A percentile compares a stretch with the other conserved stretches of the same genome.
Evolutionary conservation across 257 asterid species (phyloP).

Genomic region (Handroanthus guayacan): DNA sequence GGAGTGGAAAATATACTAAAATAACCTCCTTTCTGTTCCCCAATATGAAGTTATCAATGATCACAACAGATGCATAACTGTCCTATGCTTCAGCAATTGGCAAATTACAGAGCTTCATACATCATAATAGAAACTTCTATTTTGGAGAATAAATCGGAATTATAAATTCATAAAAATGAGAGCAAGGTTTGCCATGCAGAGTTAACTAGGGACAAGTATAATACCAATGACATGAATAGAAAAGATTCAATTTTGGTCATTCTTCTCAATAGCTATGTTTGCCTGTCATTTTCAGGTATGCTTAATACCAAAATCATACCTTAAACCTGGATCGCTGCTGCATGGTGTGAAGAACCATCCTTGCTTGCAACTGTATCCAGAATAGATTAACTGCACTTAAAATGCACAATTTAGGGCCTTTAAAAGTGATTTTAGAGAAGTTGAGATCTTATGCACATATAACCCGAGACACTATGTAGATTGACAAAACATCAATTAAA

Average conservation of each 20-base stretch:
- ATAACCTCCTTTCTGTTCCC: background rate
- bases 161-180: no score
- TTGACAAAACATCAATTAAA: constrained; percentile 4
- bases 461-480: constrained; percentile 11
- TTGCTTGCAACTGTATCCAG: constrained; percentile 94
- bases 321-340: constrained; percentile 85
- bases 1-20: background rate
- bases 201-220: background rate
- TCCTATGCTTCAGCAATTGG: background rate
- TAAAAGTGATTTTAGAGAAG: background rate
- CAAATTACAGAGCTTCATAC: background rate
- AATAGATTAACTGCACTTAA: constrained; percentile 77
- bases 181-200: no score
- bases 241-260: constrained; percentile 3
- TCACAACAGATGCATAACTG: background rate
- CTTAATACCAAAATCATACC: constrained; percentile 48
- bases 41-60: background rate
- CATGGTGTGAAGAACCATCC: constrained; percentile 98
- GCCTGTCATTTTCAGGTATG: background rate
- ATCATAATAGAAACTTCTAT: background rate
- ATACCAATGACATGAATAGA: background rate
- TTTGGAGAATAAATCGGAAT: background rate
- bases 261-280: background rate
- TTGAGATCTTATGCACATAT: background rate
- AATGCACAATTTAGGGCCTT: constrained; percentile 32